Percentiles rank a stretch among this genome's conserved stretches.
phyloP scores from a whole-genome alignment of 768 basidiomycete genomes.

The Scleroderma citrinum region DNA sequence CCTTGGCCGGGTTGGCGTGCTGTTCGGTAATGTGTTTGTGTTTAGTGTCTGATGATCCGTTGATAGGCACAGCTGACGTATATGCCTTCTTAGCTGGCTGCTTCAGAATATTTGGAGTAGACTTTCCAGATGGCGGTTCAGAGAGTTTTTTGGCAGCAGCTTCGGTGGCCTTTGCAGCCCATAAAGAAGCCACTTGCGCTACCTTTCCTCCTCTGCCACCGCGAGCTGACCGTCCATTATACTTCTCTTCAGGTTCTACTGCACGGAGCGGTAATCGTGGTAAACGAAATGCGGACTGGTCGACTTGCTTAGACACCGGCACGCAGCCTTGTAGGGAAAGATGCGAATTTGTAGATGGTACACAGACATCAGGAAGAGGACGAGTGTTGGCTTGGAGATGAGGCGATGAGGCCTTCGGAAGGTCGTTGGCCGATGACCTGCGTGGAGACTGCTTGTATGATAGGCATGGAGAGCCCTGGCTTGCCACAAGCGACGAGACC shows the following conservation, averaged over 20 bases:
- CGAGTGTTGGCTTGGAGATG: background rate
- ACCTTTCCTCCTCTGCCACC: constrained; percentile 75
- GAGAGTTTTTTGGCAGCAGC: constrained; percentile 7
- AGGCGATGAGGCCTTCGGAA: constrained; percentile 7
- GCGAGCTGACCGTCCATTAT: constrained; percentile 70
- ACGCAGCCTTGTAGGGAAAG: background rate
- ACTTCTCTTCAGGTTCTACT: constrained; percentile 51
- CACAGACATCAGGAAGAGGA: background rate
- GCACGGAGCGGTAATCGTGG: constrained; percentile 31
- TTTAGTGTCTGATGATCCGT: background rate
- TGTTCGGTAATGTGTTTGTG: background rate
- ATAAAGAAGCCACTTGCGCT: constrained; percentile 65
- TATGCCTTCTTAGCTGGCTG: constrained; percentile 5
- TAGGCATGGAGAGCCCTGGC: constrained; percentile 3
- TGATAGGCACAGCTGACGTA: background rate
- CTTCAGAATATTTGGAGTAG: constrained; percentile 6
- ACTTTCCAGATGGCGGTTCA: constrained; percentile 8
- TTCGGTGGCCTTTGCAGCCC: constrained; percentile 48
- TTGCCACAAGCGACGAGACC: constrained; percentile 42
- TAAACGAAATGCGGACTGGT: constrained; percentile 7
- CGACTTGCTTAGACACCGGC: background rate
- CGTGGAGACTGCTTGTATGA: constrained; percentile 12
- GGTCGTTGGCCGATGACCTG: constrained; percentile 18
- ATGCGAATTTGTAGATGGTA: background rate
- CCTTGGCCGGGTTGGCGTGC: constrained; percentile 43